Conservation (phyloP, 164 flowering plant genomes). For the Vitis labrusca region DNA sequence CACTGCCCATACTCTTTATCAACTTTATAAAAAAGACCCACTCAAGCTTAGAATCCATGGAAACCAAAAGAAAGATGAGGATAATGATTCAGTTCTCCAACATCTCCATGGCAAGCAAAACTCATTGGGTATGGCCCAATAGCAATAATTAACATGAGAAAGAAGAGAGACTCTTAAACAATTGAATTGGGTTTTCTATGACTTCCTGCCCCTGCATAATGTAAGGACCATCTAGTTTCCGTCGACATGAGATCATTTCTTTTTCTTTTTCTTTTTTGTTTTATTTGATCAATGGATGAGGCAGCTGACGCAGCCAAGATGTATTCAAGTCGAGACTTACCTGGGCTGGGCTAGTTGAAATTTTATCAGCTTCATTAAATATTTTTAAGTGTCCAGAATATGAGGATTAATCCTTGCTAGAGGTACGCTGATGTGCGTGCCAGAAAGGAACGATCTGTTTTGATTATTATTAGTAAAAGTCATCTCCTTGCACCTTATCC, state of each 20-base stretch:
- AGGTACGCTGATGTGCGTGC: no score
- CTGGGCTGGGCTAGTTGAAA: background rate
- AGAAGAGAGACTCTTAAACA: background rate
- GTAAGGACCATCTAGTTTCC: background rate
- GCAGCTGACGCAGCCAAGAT: background rate
- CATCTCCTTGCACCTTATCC: no score
- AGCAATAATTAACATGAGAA: constrained; percentile 2
- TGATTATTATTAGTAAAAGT: no score
- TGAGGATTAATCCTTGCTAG: background rate
- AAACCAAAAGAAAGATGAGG: constrained; percentile 7
- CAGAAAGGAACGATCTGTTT: no score
- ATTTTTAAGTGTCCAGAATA: background rate
- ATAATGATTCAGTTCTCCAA: background rate
- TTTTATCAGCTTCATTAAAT: no score
- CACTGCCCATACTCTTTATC: background rate
- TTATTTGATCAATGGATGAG: background rate
- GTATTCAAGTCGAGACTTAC: background rate
- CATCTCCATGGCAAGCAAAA: constrained; percentile 24
- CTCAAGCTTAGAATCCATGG: constrained; percentile 15
- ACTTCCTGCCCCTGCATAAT: background rate
- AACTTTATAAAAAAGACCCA: constrained; percentile 2
- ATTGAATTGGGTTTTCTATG: background rate
- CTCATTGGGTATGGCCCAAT: constrained; percentile 27
- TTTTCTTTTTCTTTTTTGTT: background rate
- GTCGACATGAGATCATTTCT: background rate